Evolutionary conservation across 768 basidiomycete genomes (phyloP), one percentile per base, ranked within the genome.

Genomic region (Podaxis mareebaensis): DNA sequence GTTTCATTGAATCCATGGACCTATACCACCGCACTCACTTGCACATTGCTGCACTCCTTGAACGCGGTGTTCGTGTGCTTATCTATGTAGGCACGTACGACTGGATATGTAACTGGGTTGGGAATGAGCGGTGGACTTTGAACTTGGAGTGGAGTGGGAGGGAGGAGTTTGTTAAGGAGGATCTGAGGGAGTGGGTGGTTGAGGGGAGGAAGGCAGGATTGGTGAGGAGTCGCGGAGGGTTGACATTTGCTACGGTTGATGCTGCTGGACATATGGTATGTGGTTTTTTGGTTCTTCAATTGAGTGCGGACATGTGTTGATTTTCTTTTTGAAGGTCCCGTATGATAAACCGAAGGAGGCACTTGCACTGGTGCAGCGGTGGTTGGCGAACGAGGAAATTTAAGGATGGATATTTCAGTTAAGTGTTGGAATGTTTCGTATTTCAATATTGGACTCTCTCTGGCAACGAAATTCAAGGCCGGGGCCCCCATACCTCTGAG

Each of bases 71-170:
- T 24, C 80, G 83, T 2, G 83, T 88, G 17, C 79, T 94, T 33
- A 84, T 89, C 61, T 92, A 91, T 66, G 87, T 86, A 1, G 90
- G 89, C 6, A 80, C 79, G 36, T 86, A 88, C 63, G 89, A 91
- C 66, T 90, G 85, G 86, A 86, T 86, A 58, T 92, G 90, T 73
- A 91, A 91, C 71, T 88, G 86, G 81, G 75, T 90, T 28, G 89
- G 87, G 6, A 93, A 93, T 71, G 83, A 88, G 68, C 77, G 81
- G 30, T 93, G 91, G 91, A 85, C 86, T 6, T 74, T 87, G 56
- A 74, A 76, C 36, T 77, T 94, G 65, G 85, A 90, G 60, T 94
- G 93, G 93, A 84, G 81, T 51, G 90, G 90, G 2, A 74, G 82
- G 55, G 68, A 67, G 65, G 81, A 67, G 76, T 79, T 68, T 85